phyloP scores from a whole-genome alignment of 257 asterid genomes.

The Solanum sitiens region DNA sequence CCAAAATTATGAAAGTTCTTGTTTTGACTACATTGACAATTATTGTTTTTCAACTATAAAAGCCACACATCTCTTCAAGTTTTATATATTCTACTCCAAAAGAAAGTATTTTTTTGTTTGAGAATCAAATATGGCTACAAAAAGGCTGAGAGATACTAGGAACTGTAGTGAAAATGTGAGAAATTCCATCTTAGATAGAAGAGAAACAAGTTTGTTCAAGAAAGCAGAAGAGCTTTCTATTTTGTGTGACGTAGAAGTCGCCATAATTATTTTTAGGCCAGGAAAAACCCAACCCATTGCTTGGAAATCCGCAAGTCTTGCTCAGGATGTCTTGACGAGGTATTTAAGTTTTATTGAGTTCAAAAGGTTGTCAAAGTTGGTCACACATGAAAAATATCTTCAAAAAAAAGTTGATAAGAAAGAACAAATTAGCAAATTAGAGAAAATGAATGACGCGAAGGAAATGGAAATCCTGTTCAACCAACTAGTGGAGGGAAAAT shows the following conservation, averaged over 20 bases:
- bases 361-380: constrained; percentile 2
- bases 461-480: neutral
- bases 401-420: neutral
- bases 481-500: constrained; percentile 15
- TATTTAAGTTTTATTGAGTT: neutral
- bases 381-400: constrained; percentile 21
- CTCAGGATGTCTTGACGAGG: neutral
- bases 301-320: neutral
- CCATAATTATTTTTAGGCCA: neutral
- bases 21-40: neutral
- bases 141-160: constrained; percentile 6
- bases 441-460: neutral
- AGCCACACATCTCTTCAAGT: neutral
- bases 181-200: constrained; percentile 2
- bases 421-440: neutral
- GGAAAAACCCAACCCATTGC: neutral
- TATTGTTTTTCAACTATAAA: neutral
- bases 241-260: neutral
- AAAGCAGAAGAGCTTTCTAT: neutral
- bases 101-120: neutral
- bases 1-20: neutral
- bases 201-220: neutral
- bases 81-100: neutral
- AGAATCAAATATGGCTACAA: constrained; percentile 17
- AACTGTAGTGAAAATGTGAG: constrained; percentile 8